Percentiles rank a stretch among this genome's conserved stretches.
Conservation (phyloP, 345 rosid species). For the Citrus glauca region DNA sequence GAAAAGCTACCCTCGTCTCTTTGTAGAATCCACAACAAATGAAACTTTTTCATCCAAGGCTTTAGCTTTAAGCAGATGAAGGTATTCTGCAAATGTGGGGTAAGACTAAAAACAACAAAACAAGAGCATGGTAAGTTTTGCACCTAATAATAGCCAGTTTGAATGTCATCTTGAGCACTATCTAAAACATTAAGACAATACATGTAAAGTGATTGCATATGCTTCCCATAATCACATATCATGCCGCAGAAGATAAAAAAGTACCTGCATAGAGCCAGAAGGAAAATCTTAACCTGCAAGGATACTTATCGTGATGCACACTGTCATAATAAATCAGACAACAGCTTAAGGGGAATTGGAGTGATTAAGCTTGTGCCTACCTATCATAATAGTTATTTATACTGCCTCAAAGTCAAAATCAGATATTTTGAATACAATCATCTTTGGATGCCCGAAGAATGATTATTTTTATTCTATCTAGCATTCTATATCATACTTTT, state of each 20-base stretch:
- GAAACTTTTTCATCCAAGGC: conserved; percentile 59
- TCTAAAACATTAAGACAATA: conserved; percentile 8
- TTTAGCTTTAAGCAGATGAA: conserved; percentile 51
- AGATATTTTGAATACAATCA: too few species aligned
- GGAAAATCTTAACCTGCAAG: neutral
- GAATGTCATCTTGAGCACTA: neutral
- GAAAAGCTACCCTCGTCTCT: too few species aligned
- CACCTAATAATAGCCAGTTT: neutral
- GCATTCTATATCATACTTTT: too few species aligned
- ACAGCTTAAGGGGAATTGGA: neutral
- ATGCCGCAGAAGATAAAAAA: conserved; percentile 72
- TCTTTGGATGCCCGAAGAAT: too few species aligned
- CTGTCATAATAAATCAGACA: neutral
- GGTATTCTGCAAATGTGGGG: too few species aligned
- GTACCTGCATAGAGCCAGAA: conserved; percentile 42
- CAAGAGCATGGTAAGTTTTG: neutral
- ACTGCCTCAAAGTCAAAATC: too few species aligned
- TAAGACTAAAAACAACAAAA: too few species aligned
- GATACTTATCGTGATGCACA: neutral
- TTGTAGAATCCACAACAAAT: conserved; percentile 21
- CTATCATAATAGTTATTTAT: too few species aligned
- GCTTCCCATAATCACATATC: conserved; percentile 81
- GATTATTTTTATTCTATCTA: too few species aligned
- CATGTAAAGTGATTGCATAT: conserved; percentile 72
- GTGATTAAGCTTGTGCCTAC: neutral